Base-by-base conservation (phyloP, 2,329 filamentous ascomycete species). In the Sclerotinia sclerotiorum region DNA sequence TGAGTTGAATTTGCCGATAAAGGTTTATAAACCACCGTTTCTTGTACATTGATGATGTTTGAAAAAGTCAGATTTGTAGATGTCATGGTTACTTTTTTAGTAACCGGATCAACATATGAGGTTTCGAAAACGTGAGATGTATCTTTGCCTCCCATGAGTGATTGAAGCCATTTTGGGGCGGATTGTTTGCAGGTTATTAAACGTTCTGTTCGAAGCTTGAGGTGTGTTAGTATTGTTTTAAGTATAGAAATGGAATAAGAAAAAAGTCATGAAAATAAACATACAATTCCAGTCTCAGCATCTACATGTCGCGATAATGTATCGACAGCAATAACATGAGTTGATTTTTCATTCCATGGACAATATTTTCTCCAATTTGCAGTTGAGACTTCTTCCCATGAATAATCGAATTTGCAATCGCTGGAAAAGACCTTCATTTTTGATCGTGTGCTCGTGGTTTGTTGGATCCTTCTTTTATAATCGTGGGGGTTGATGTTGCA, bases 341-440 rank as follows among this genome's bases (percentile, higher is more conserved):
- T 92, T n/a, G 92, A 94, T 82, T 97, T 95, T 80, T 97, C 91
- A 83, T 99, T 99, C 94, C 95, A 98, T 27, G 94, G 94, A 77
- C 93, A 96, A 82, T 99, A 99, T 81, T 99, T 99, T 75, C 89
- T 90, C 95, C 95, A 99, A 85, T 99, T 99, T 79, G 92, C 93
- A 19, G 93, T 93, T 35, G 93, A 97, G 48, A 99, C 95, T 80
- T 98, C 94, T 77, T 97, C 93, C 95, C 95, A 99, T 57, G 94
- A 97, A 85, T 99, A 99, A 83, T 97, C 87, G 82, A 96, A 99
- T 70, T 93, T 93, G 81, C 93, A 92, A 51, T 85, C 84, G 77
- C 93, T 96, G 75, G 92, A 92, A 78, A 98, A 98, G 81, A 98
- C 92, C 86, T 96, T 97, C 95, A 99, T 98, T 65, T 69, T 82